These are phyloP conservation scores for Nicotiana tomentosiformis DNA, from an alignment of 257 asterid genomes.

Conservation along the genomic window DNA sequence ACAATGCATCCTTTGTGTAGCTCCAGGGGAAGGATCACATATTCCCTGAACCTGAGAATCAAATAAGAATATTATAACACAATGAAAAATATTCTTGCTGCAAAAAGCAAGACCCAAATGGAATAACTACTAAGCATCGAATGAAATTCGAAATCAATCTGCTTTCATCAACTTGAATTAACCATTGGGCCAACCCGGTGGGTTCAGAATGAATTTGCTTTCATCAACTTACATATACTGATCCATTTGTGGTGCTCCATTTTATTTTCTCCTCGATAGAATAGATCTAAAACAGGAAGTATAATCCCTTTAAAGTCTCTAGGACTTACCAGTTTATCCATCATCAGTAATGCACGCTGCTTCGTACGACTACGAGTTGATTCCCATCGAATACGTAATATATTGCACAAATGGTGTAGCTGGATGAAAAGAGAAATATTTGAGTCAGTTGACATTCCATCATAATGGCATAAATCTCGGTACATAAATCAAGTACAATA, in stretches of 20 bases:
- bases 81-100: neutral
- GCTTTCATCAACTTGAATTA: neutral
- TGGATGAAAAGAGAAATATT: conserved; percentile 21
- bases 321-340: conserved; percentile 67
- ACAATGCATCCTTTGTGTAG: conserved; percentile 51
- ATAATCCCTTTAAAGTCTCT: neutral
- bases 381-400: conserved; percentile 86
- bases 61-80: neutral
- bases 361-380: conserved; percentile 84
- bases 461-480: neutral
- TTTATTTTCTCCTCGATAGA: neutral
- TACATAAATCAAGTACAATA: neutral
- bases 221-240: too few relatives aligned
- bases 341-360: conserved; percentile 84
- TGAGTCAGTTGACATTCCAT: neutral
- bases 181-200: too few relatives aligned
- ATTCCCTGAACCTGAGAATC: conserved; percentile 55
- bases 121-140: neutral
- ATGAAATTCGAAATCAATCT: neutral
- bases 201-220: too few relatives aligned
- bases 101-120: neutral
- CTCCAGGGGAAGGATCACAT: conserved; percentile 46
- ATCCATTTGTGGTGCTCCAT: neutral
- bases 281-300: neutral
- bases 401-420: conserved; percentile 54